Conservation (phyloP, 352 stramenopile genomes). For the Phytophthora quininea region DNA sequence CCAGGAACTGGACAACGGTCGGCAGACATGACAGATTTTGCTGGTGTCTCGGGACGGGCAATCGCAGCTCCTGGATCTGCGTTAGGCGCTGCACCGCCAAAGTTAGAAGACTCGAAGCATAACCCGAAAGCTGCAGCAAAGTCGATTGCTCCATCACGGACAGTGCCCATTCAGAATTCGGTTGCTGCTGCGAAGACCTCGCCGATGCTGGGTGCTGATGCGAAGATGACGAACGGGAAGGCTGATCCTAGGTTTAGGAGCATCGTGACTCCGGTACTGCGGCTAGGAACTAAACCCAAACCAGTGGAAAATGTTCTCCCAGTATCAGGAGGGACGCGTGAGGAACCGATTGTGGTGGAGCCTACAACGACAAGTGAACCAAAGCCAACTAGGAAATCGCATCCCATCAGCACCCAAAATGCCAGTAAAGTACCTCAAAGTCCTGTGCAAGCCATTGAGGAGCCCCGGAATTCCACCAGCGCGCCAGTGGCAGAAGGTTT, state of each 20-base stretch:
- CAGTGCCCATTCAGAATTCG: background rate
- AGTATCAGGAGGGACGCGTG: background rate
- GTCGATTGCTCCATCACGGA: conserved; percentile 6
- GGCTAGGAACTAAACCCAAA: conserved; percentile 15
- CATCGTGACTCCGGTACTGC: conserved; percentile 17
- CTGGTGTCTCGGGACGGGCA: conserved; percentile 25
- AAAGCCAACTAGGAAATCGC: background rate
- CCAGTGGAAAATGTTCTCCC: conserved; percentile 3
- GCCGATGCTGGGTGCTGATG: conserved; percentile 4
- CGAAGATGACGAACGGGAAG: conserved; percentile 9
- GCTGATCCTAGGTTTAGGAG: conserved; percentile 4
- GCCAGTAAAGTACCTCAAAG: conserved; percentile 10
- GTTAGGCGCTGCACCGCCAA: conserved; percentile 16
- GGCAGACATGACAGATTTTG: conserved; percentile 7
- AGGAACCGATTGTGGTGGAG: background rate
- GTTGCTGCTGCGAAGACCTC: background rate
- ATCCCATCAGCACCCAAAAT: background rate
- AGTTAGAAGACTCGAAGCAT: conserved; percentile 18
- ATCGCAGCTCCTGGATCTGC: conserved; percentile 41
- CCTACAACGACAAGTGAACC: conserved; percentile 3
- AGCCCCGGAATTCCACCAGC: background rate
- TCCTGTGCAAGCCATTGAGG: conserved; percentile 14
- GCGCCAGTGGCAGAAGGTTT: conserved; percentile 16
- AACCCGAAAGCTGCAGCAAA: conserved; percentile 27
- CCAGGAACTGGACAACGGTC: background rate